These are phyloP conservation scores for Chrysanthemum makinoi DNA, from an alignment of 129 eudicot genomes.

Conservation along the genomic window DNA sequence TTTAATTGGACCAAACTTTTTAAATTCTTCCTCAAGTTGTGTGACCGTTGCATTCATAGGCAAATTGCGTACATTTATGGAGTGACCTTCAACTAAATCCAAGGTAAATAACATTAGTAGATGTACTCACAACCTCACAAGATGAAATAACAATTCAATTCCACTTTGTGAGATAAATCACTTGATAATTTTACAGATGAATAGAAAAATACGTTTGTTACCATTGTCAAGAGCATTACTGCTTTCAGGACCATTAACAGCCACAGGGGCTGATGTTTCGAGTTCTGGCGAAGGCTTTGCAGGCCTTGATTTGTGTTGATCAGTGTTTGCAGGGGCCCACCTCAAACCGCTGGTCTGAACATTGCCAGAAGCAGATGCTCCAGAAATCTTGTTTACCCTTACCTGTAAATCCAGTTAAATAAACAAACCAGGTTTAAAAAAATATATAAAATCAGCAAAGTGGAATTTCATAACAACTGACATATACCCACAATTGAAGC, in stretches of 20 bases:
- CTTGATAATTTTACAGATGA: neutral
- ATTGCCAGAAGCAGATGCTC: slow-evolving; percentile 40
- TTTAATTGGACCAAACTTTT: slow-evolving; percentile 73
- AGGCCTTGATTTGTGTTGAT: slow-evolving; percentile 43
- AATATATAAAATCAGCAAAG: neutral
- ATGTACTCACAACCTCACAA: slow-evolving; percentile 11
- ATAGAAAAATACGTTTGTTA: slow-evolving; percentile 22
- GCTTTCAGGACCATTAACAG: slow-evolving; percentile 50
- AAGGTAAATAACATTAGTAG: slow-evolving; percentile 3
- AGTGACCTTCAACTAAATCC: slow-evolving; percentile 62
- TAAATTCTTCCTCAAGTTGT: slow-evolving; percentile 72
- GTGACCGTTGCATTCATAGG: slow-evolving; percentile 55
- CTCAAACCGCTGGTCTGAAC: slow-evolving; percentile 41
- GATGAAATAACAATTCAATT: neutral
- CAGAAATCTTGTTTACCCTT: slow-evolving; percentile 39
- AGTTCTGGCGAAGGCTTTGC: slow-evolving; percentile 47
- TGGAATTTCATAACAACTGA: neutral
- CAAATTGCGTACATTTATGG: slow-evolving; percentile 76
- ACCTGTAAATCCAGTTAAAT: slow-evolving; percentile 29
- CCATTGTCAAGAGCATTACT: slow-evolving; percentile 55
- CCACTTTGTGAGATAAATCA: neutral
- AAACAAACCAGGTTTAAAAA: neutral
- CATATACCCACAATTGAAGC: slow-evolving; percentile 66
- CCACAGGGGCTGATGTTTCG: slow-evolving; percentile 42
- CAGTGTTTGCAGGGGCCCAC: slow-evolving; percentile 50